These are phyloP conservation scores for Zea mays DNA, from an alignment of 176 grass and related monocot species.

Conservation along the genomic window DNA sequence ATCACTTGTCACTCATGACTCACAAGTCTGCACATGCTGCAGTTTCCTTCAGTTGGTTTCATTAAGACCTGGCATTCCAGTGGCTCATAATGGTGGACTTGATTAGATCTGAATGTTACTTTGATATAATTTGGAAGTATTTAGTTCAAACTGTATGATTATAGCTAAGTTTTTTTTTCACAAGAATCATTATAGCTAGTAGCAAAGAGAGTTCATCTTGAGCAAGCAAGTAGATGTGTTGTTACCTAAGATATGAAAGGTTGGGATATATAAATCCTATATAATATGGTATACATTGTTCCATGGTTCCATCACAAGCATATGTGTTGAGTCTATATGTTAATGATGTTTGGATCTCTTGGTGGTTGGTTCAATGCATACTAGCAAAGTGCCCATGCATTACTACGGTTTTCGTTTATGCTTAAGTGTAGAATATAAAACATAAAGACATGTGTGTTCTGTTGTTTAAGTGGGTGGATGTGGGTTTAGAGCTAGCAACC, in stretches of 20 bases:
- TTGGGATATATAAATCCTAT: slow-evolving; percentile 12
- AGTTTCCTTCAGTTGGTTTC: neutral
- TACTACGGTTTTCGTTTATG: too few species aligned
- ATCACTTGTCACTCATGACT: neutral
- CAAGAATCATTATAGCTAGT: neutral
- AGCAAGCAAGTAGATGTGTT: neutral
- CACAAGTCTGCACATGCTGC: neutral
- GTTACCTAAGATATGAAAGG: neutral
- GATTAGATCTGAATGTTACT: neutral
- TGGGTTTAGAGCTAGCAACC: too few species aligned
- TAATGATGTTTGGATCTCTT: slow-evolving; percentile 2
- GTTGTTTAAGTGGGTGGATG: too few species aligned
- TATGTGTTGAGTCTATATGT: neutral
- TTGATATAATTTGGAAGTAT: neutral
- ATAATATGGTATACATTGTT: neutral
- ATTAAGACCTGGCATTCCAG: slow-evolving; percentile 1
- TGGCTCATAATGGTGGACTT: neutral
- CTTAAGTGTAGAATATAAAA: too few species aligned
- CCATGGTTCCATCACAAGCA: neutral
- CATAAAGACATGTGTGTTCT: too few species aligned
- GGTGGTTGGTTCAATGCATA: neutral
- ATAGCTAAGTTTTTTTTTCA: neutral
- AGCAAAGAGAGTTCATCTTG: neutral
- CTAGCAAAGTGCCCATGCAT: too few species aligned
- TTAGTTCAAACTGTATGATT: neutral